Evolutionary conservation across 352 stramenopile genomes (phyloP).

Genomic region (Hyaloperonospora arabidopsidis): DNA sequence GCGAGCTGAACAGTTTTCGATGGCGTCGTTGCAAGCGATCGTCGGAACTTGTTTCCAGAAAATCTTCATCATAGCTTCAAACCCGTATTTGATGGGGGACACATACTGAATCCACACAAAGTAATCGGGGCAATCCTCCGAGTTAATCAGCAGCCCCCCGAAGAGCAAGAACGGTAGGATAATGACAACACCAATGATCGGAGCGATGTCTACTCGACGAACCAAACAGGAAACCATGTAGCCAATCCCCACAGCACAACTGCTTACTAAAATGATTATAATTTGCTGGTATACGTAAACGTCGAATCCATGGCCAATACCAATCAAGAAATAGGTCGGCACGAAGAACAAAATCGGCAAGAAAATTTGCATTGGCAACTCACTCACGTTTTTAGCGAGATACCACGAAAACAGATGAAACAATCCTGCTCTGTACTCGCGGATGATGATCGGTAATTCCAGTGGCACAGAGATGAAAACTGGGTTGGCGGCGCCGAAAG

Average conservation of each 20-base stretch:
- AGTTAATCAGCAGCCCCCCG: constrained; percentile 39
- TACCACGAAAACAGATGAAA: constrained; percentile 35
- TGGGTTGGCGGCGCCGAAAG: constrained; percentile 35
- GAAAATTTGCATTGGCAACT: constrained; percentile 31
- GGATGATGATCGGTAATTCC: constrained; percentile 36
- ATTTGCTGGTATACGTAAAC: constrained; percentile 45
- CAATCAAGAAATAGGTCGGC: constrained; percentile 37
- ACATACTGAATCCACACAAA: constrained; percentile 55
- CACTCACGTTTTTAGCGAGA: constrained; percentile 35
- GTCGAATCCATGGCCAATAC: constrained; percentile 32
- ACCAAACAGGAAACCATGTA: constrained; percentile 32
- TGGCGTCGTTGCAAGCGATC: constrained; percentile 28
- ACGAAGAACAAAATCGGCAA: constrained; percentile 36
- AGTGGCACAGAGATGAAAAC: constrained; percentile 34
- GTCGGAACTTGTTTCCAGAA: constrained; percentile 37
- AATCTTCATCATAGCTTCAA: constrained; percentile 39
- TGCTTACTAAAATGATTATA: constrained; percentile 33
- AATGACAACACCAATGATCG: constrained; percentile 29
- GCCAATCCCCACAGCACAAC: constrained; percentile 24
- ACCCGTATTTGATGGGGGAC: constrained; percentile 49
- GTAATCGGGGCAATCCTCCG: constrained; percentile 38
- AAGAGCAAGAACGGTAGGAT: constrained; percentile 36
- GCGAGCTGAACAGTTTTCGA: constrained; percentile 28
- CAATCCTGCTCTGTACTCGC: constrained; percentile 26
- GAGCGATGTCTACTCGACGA: constrained; percentile 23